These are phyloP conservation scores for Aspergillus homomorphus DNA, from an alignment of 495 filamentous ascomycete species.

Conservation along the genomic window DNA sequence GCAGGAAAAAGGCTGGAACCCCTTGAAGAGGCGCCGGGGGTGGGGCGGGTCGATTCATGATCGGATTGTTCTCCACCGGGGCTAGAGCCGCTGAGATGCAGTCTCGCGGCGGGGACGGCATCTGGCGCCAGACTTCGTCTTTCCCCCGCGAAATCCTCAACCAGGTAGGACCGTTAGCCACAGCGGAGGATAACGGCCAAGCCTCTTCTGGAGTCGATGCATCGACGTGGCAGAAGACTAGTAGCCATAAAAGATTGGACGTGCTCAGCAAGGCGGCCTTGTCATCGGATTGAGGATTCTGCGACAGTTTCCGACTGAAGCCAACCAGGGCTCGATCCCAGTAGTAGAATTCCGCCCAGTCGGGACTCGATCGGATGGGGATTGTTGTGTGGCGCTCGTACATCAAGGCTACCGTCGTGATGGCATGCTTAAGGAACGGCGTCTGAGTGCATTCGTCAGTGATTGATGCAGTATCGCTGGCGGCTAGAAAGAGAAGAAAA, in stretches of 20 bases:
- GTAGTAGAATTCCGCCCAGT: neutral
- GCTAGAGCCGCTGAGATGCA: neutral
- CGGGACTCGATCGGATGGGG: too few species aligned
- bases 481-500: too few species aligned
- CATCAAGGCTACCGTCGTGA: neutral
- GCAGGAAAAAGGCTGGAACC: neutral
- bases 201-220: neutral
- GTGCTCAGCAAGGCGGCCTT: neutral
- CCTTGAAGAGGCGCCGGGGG: too few species aligned
- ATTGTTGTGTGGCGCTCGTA: neutral
- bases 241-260: neutral
- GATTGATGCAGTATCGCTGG: neutral
- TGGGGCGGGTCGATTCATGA: neutral
- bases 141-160: neutral
- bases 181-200: neutral
- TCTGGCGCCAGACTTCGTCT: constrained; percentile 2
- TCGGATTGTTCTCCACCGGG: neutral
- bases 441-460: neutral
- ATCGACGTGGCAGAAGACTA: neutral
- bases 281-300: neutral
- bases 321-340: neutral
- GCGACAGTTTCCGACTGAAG: neutral
- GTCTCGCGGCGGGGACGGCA: neutral
- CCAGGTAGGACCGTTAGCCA: neutral
- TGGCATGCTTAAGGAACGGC: constrained; percentile 1